A percentile compares a stretch with the other conserved stretches of the same genome.
Evolutionary conservation across 495 filamentous ascomycete species (phyloP).

Genomic region (Aspergillus steynii): DNA sequence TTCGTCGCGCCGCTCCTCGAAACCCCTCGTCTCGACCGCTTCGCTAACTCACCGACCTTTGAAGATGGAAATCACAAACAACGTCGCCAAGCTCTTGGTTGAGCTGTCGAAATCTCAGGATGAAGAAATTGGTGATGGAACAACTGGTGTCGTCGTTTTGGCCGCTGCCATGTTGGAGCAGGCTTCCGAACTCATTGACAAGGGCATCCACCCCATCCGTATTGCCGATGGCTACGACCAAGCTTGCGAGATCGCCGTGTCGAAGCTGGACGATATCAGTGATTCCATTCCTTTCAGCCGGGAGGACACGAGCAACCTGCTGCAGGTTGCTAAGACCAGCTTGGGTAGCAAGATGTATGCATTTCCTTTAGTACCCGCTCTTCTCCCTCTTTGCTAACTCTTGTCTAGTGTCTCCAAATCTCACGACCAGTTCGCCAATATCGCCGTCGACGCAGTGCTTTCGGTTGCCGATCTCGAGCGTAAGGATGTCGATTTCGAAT

Average conservation of each 20-base stretch:
- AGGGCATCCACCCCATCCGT: slow-evolving; percentile 97
- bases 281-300: slow-evolving; percentile 83
- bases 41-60: slow-evolving; percentile 21
- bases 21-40: slow-evolving; percentile 2
- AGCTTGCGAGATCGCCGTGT: slow-evolving; percentile 93
- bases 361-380: neutral
- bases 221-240: slow-evolving; percentile 98
- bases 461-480: slow-evolving; percentile 94
- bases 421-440: slow-evolving; percentile 96
- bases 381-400: slow-evolving; percentile 24
- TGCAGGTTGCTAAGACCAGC: slow-evolving; percentile 93
- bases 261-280: slow-evolving; percentile 88
- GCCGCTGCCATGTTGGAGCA: slow-evolving; percentile 94
- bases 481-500: slow-evolving; percentile 97
- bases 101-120: slow-evolving; percentile 99
- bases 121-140: slow-evolving; percentile 98
- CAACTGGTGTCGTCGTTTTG: slow-evolving; percentile 95
- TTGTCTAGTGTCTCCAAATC: slow-evolving; percentile 82
- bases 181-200: slow-evolving; percentile 98
- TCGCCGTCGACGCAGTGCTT: slow-evolving; percentile 94
- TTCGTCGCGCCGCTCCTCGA: slow-evolving; percentile 29
- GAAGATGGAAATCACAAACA: slow-evolving; percentile 97
- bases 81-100: slow-evolving; percentile 94
- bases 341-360: slow-evolving; percentile 91
- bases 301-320: slow-evolving; percentile 75